phyloP scores from a whole-genome alignment of 805 yeast genomes.

The Pichia phayaonensis region DNA sequence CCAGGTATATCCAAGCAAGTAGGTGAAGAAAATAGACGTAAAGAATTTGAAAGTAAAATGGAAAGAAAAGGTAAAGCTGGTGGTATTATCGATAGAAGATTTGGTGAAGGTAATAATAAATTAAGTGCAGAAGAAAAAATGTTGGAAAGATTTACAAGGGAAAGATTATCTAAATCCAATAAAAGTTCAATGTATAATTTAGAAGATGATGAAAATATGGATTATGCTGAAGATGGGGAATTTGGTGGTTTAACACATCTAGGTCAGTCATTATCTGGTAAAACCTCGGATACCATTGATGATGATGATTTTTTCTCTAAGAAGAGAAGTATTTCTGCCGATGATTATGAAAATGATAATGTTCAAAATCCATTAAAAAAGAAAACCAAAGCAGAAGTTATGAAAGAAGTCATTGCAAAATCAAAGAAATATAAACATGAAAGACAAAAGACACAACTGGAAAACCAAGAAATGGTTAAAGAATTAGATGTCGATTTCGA shows the following conservation, averaged over 20 bases:
- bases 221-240: slow-evolving; percentile 51
- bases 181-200: slow-evolving; percentile 61
- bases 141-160: slow-evolving; percentile 91
- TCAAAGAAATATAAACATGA: slow-evolving; percentile 71
- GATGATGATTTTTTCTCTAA: slow-evolving; percentile 28
- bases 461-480: slow-evolving; percentile 50
- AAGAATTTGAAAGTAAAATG: slow-evolving; percentile 58
- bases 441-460: slow-evolving; percentile 58
- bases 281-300: slow-evolving; percentile 28
- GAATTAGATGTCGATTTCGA: slow-evolving; percentile 70
- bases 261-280: slow-evolving; percentile 54
- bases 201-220: slow-evolving; percentile 48
- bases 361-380: slow-evolving; percentile 43
- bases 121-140: slow-evolving; percentile 86
- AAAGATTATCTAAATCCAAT: slow-evolving; percentile 58
- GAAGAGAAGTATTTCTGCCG: slow-evolving; percentile 24
- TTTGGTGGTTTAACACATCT: slow-evolving; percentile 65
- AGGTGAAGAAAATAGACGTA: slow-evolving; percentile 56
- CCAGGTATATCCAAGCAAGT: slow-evolving; percentile 64
- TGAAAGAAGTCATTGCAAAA: slow-evolving; percentile 79
- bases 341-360: slow-evolving; percentile 21
- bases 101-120: slow-evolving; percentile 73
- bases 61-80: slow-evolving; percentile 66
- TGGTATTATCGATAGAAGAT: slow-evolving; percentile 75
- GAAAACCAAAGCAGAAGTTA: slow-evolving; percentile 76